These are phyloP conservation scores for Neonectria magnoliae DNA, from an alignment of 2,329 filamentous ascomycete species.

Conservation along the genomic window DNA sequence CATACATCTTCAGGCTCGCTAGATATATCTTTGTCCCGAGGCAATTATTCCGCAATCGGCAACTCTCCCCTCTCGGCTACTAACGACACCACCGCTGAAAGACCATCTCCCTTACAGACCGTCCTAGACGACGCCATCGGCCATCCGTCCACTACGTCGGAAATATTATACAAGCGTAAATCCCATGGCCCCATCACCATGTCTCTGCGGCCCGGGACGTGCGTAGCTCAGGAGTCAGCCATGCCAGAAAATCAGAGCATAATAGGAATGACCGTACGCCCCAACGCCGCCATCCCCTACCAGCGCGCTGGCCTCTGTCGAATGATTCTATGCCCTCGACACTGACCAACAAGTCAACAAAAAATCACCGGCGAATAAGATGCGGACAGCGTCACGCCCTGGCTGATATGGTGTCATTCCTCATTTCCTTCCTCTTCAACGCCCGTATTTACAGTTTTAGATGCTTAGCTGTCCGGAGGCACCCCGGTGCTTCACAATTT, in stretches of 20 bases:
- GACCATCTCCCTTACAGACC: background rate
- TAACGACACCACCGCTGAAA: background rate
- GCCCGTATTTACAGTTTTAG: background rate
- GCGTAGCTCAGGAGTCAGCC: conserved; percentile 2
- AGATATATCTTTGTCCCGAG: background rate
- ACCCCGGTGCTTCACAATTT: background rate
- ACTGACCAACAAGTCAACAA: conserved; percentile 34
- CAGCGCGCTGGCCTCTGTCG: conserved; percentile 23
- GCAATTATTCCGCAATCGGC: conserved; percentile 16
- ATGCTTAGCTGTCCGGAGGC: background rate
- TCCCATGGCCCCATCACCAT: conserved; percentile 18
- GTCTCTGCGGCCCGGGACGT: background rate
- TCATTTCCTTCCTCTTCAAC: conserved; percentile 9
- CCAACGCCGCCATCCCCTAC: conserved; percentile 25
- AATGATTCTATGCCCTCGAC: conserved; percentile 34
- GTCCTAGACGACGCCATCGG: background rate
- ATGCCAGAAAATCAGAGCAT: conserved; percentile 38
- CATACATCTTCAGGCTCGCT: background rate
- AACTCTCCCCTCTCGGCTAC: background rate
- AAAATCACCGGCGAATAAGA: conserved; percentile 28
- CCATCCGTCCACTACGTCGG: background rate
- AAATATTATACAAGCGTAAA: background rate
- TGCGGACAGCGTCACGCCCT: conserved; percentile 13
- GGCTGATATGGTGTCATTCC: conserved; percentile 16
- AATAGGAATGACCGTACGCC: conserved; percentile 16